Evolutionary conservation across 805 yeast genomes (phyloP), one percentile per base, ranked within the genome.

Genomic region (Lipomyces japonicus): DNA sequence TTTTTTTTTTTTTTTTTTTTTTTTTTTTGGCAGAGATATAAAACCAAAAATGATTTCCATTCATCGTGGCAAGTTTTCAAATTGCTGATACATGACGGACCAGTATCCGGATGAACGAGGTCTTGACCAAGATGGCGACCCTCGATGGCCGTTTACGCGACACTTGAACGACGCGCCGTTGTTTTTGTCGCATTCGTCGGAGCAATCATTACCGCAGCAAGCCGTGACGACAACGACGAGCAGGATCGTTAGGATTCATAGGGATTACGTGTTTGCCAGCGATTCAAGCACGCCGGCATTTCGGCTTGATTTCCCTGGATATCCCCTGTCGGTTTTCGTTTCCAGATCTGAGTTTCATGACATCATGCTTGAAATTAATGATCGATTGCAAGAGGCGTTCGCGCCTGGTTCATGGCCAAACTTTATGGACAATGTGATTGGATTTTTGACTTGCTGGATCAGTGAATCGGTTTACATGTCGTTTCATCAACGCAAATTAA

Each of bases 271-370:
- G 22, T n/a, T 7, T 5, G 24, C 39, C 10, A 19, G 32, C 34
- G 26, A 36, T 12, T 24, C 37, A 34, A 16, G 24, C 35, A 19
- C 36, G 23, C 50, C 50, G 3, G 39, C 31, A 9, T 46, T 46
- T 25, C 3, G 19, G 12, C 23, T 28, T 30, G 24, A 24, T 16
- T 41, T 12, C 19, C 50, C 50, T 2, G 50, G 50, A 4, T 46
- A 37, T 38, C 50, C 50, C 19, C 24, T 46, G 4, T 42, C 50
- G 16, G n/a, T 31, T 9, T 46, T 35, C 41, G 41, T 46, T 36
- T n/a, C 37, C 46, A 32, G 21, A 23, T 3, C 22, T 12, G 50
- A 46, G 26, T 46, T 46, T 21, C 19, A 24, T n/a, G 50, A 46
- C 28, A 34, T 46, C 1, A n/a, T 46, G 9, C 32, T 32, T 4